Evolutionary conservation across 2,329 filamentous ascomycete species (phyloP).

Genomic region (Tolypocladium ophioglossoides): DNA sequence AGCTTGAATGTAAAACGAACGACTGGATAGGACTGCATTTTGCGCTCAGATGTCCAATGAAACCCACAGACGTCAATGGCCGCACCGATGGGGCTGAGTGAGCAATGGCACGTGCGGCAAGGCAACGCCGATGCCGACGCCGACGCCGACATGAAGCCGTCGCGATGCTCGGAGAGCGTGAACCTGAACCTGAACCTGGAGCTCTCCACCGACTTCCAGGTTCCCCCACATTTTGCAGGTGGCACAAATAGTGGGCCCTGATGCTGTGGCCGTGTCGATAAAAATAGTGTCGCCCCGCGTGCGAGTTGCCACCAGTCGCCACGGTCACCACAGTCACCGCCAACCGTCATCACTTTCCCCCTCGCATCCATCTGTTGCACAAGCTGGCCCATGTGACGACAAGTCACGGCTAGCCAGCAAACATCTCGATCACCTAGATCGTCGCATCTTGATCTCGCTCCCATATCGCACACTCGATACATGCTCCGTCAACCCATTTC

Average conservation of each 20-base stretch:
- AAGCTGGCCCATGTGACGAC: background rate
- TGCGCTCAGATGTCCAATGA: background rate
- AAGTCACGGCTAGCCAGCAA: background rate
- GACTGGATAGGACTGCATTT: background rate
- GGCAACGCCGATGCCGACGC: too few relatives aligned
- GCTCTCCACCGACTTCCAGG: background rate
- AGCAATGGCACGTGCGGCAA: too few relatives aligned
- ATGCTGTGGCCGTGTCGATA: background rate
- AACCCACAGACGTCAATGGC: too few relatives aligned
- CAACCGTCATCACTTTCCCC: background rate
- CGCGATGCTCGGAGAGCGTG: background rate
- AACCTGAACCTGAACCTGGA: too few relatives aligned
- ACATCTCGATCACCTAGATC: background rate
- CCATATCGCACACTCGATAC: conserved; percentile 1
- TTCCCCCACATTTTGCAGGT: background rate
- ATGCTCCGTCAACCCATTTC: background rate
- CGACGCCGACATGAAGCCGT: background rate
- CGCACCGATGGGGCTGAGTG: too few relatives aligned
- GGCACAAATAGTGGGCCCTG: too few relatives aligned
- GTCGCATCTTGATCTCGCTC: background rate
- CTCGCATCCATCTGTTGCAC: background rate
- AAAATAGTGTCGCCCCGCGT: background rate
- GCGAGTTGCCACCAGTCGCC: background rate
- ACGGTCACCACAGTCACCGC: background rate
- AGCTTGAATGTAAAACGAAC: too few relatives aligned